Evolutionary conservation across 225 moss, liverwort and hornwort genomes (phyloP).

Genomic region (Thuidium tamariscinum): DNA sequence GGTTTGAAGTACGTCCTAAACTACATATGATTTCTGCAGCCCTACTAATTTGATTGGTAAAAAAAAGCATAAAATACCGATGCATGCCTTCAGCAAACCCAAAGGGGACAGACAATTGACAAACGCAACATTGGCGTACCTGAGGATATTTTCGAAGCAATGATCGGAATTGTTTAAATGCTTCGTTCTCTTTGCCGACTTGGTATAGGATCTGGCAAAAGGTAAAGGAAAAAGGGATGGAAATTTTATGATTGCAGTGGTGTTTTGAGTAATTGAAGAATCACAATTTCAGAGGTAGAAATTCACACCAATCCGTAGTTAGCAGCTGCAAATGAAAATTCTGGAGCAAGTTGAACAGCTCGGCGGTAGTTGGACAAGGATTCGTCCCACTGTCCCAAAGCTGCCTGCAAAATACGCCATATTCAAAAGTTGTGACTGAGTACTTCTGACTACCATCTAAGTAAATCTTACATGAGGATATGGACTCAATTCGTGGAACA

Average conservation of each 20-base stretch:
- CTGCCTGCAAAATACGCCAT: slow-evolving; percentile 40
- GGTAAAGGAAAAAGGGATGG: neutral
- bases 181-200: slow-evolving; percentile 96
- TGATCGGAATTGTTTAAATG: slow-evolving; percentile 73
- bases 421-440: neutral
- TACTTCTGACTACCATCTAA: neutral
- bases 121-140: slow-evolving; percentile 16
- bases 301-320: slow-evolving; percentile 73
- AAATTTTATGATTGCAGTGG: neutral
- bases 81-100: neutral
- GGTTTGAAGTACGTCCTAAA: neutral
- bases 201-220: slow-evolving; percentile 68
- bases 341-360: slow-evolving; percentile 88
- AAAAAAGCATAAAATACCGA: neutral
- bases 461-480: neutral
- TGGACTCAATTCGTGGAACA: neutral
- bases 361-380: slow-evolving; percentile 56
- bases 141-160: slow-evolving; percentile 84
- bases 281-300: neutral
- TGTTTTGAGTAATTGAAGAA: neutral
- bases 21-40: neutral
- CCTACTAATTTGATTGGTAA: neutral
- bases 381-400: slow-evolving; percentile 62
- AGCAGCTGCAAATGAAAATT: slow-evolving; percentile 98
- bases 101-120: neutral